A percentile compares a stretch with the other conserved stretches of the same genome.
Conservation (phyloP, 176 grass and related monocot genomes). For the Melocanna baccifera region DNA sequence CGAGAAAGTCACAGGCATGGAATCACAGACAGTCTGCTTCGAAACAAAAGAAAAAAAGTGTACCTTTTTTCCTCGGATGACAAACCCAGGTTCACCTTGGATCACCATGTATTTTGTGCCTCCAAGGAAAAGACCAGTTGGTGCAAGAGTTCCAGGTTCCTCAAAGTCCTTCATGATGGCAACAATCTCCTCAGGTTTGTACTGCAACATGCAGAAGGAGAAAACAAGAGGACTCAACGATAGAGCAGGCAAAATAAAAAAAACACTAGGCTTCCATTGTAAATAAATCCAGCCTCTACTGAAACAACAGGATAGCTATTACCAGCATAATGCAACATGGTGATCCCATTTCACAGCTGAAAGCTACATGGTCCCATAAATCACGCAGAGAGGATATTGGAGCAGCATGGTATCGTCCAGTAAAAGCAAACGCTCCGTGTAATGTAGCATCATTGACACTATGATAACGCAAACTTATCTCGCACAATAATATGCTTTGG, state of each 20-base stretch:
- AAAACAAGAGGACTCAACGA: not conserved
- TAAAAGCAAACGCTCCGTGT: not conserved
- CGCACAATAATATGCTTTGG: not conserved
- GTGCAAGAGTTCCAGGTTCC: slow-evolving; percentile 66
- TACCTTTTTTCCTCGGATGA: slow-evolving; percentile 94
- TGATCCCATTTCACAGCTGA: not conserved
- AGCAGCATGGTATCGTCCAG: not conserved
- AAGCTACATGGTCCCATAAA: not conserved
- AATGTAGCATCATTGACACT: not conserved
- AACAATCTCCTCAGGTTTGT: slow-evolving; percentile 53
- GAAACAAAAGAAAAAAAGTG: not conserved
- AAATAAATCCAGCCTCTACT: not conserved
- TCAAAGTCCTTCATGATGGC: slow-evolving; percentile 64
- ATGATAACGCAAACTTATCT: not conserved
- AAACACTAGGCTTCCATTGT: not conserved
- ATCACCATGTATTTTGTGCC: slow-evolving; percentile 91
- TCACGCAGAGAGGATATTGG: not conserved
- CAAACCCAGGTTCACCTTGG: slow-evolving; percentile 69
- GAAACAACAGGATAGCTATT: not conserved
- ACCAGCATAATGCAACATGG: not conserved
- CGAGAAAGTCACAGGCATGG: not conserved
- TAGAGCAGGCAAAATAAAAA: not conserved
- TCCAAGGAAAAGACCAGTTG: slow-evolving; percentile 71
- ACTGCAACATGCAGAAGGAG: slow-evolving; percentile 30
- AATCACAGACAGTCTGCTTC: not conserved